Evolutionary conservation across 2,329 filamentous ascomycete species (phyloP).

Genomic region (Dactylonectria estremocensis): DNA sequence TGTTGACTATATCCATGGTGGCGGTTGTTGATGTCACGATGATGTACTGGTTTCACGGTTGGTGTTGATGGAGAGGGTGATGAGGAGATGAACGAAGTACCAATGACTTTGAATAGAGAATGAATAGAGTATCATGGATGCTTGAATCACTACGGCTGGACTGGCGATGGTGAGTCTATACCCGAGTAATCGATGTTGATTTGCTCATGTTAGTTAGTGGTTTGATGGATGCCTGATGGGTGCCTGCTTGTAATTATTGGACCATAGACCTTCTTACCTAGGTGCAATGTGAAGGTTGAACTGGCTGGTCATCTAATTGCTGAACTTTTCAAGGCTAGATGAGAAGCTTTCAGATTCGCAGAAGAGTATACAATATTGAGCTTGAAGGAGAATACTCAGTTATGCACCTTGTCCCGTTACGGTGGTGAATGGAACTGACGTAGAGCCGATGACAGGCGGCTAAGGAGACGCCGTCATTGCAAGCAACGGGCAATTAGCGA

Average conservation of each 20-base stretch:
- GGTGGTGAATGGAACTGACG: not conserved
- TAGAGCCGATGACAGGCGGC: conserved; percentile 1
- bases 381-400: too few relatives aligned
- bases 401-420: not conserved
- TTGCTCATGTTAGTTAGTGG: not conserved
- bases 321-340: too few relatives aligned
- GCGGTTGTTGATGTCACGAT: not conserved
- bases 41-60: not conserved
- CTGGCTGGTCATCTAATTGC: too few relatives aligned
- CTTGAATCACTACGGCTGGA: not conserved
- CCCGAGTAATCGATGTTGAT: not conserved
- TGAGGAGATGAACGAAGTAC: not conserved
- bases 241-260: not conserved
- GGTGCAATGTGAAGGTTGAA: too few relatives aligned
- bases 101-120: not conserved
- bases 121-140: not conserved
- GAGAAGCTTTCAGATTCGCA: too few relatives aligned
- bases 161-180: not conserved
- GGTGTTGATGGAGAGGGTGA: not conserved
- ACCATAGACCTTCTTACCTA: not conserved
- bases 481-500: not conserved
- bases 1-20: conserved; percentile 26
- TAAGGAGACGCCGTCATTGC: not conserved
- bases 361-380: too few relatives aligned
- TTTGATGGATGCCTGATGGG: conserved; percentile 4